phyloP scores from a whole-genome alignment of 352 stramenopile species.

The Phytopythium cucurbitacearum region DNA sequence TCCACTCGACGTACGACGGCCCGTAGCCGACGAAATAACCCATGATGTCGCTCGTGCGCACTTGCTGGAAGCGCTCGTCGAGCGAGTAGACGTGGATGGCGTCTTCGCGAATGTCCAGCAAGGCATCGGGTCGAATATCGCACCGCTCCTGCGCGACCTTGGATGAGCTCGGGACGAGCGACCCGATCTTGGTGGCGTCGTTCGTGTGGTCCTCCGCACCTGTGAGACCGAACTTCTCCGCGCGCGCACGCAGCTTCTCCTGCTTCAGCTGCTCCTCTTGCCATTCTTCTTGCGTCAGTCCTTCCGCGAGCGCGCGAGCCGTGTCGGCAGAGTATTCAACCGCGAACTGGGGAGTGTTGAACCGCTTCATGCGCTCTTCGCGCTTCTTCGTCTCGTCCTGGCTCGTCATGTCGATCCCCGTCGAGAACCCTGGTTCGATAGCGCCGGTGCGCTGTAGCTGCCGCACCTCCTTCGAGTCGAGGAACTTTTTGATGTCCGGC shows the following conservation, averaged over 20 bases:
- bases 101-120: constrained; percentile 46
- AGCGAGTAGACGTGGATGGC: constrained; percentile 82
- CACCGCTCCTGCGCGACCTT: constrained; percentile 66
- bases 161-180: constrained; percentile 30
- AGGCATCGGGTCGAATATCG: constrained; percentile 39
- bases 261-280: constrained; percentile 47
- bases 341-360: constrained; percentile 72
- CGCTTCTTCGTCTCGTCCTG: constrained; percentile 61
- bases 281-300: constrained; percentile 75
- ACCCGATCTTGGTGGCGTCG: constrained; percentile 9
- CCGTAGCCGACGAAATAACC: constrained; percentile 77
- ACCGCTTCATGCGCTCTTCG: constrained; percentile 74
- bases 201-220: constrained; percentile 28
- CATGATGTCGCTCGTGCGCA: constrained; percentile 76
- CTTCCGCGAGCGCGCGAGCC: constrained; percentile 49
- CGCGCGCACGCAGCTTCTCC: constrained; percentile 58
- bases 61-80: constrained; percentile 73
- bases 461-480: constrained; percentile 73
- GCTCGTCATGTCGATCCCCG: constrained; percentile 68
- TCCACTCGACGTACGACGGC: constrained; percentile 84
- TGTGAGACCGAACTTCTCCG: constrained; percentile 68
- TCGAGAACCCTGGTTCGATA: constrained; percentile 54
- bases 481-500: constrained; percentile 69
- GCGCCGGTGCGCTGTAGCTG: constrained; percentile 70
- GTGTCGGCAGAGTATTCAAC: constrained; percentile 64